Evolutionary conservation across 345 rosid species (phyloP).

Genomic region (Schrenkiella parvula): DNA sequence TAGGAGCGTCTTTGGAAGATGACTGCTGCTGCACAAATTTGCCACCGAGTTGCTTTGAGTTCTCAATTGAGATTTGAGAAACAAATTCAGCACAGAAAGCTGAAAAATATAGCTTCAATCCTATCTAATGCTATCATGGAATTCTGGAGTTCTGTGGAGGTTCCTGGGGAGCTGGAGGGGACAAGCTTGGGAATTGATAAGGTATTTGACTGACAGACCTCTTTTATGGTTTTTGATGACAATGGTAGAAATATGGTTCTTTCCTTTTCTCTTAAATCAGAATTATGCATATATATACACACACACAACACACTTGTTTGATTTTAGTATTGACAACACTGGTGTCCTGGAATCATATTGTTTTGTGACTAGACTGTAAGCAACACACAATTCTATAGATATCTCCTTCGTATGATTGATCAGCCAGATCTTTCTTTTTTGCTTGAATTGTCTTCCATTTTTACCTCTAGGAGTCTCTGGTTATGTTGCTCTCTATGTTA

Average conservation of each 20-base stretch:
- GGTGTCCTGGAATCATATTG: constrained; percentile 9
- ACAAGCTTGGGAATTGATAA: constrained; percentile 19
- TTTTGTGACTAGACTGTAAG: constrained; percentile 8
- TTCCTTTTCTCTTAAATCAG: background rate
- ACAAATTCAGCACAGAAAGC: constrained; percentile 45
- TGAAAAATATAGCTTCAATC: constrained; percentile 56
- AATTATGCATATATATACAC: background rate
- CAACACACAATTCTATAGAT: background rate
- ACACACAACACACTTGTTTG: background rate
- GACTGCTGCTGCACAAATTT: constrained; percentile 94
- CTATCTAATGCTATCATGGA: constrained; percentile 80
- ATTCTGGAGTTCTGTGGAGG: constrained; percentile 79
- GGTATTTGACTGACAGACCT: constrained; percentile 27
- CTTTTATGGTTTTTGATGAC: constrained; percentile 11
- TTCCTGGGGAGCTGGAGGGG: constrained; percentile 38
- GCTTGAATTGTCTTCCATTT: background rate
- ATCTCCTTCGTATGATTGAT: background rate
- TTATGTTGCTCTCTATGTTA: constrained; percentile 2
- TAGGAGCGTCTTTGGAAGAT: constrained; percentile 99
- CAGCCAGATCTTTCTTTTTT: constrained; percentile 2
- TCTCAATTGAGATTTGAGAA: constrained; percentile 58
- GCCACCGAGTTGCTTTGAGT: constrained; percentile 62
- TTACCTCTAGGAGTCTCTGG: constrained; percentile 1
- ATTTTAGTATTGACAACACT: constrained; percentile 4
- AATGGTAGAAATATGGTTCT: background rate